Percentiles rank a stretch among this genome's conserved stretches.
phyloP scores from a whole-genome alignment of 164 flowering plant species.

The Kingdonia uniflora region DNA sequence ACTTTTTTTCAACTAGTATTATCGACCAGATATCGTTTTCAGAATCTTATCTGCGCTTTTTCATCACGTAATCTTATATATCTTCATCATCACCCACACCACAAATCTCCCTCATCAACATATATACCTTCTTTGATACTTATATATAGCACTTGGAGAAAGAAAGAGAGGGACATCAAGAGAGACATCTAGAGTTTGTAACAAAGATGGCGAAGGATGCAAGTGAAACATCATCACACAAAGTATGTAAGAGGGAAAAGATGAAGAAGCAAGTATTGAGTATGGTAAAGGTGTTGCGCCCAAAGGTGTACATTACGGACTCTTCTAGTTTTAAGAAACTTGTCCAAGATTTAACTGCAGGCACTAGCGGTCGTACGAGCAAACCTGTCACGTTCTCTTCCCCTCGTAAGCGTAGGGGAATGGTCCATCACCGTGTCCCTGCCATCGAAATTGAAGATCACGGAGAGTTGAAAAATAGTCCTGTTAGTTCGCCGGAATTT shows the following conservation, averaged over 20 bases:
- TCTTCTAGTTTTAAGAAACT: slow-evolving; percentile 45
- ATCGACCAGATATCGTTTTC: slow-evolving; percentile 16
- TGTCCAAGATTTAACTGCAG: slow-evolving; percentile 52
- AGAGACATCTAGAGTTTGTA: slow-evolving; percentile 2
- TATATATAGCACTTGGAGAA: slow-evolving; percentile 19
- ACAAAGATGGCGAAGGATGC: slow-evolving; percentile 26
- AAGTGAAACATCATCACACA: slow-evolving; percentile 17
- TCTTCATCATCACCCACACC: slow-evolving; percentile 6
- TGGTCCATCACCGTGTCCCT: slow-evolving; percentile 6
- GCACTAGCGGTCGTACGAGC: slow-evolving; percentile 21
- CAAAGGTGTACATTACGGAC: slow-evolving; percentile 55
- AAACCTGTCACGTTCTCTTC: slow-evolving; percentile 3
- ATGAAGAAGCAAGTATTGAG: slow-evolving; percentile 21
- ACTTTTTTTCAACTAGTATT: slow-evolving; percentile 10
- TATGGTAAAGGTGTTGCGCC: slow-evolving; percentile 32
- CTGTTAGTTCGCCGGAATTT: slow-evolving; percentile 11
- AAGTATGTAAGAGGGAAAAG: slow-evolving; percentile 20
- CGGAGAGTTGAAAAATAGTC: slow-evolving; percentile 9
- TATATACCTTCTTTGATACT: not conserved
- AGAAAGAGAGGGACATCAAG: slow-evolving; percentile 10
- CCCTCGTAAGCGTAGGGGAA: slow-evolving; percentile 1
- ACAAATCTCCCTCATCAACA: too few species aligned
- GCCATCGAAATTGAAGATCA: slow-evolving; percentile 7
- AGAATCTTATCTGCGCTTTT: slow-evolving; percentile 17
- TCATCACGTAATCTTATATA: slow-evolving; percentile 10